These are phyloP conservation scores for Aureobasidium subglaciale DNA, from an alignment of 2,329 filamentous ascomycete genomes.

Conservation along the genomic window DNA sequence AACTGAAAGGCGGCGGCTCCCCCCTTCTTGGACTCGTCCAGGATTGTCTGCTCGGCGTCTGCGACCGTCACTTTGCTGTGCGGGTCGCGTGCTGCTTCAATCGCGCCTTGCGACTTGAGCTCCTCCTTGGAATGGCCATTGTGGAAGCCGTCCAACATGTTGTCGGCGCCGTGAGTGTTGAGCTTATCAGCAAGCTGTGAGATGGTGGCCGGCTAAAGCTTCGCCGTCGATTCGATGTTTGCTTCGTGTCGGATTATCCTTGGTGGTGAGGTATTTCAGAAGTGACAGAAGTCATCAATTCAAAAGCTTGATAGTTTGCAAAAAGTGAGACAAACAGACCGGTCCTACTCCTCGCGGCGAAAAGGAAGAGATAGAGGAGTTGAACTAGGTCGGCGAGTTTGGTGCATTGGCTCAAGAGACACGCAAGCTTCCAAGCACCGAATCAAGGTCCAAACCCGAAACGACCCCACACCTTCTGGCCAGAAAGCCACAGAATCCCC, in stretches of 20 bases:
- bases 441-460: too few species aligned
- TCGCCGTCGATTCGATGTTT: background rate
- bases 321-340: too few species aligned
- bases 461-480: too few species aligned
- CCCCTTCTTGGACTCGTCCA: slow-evolving; percentile 70
- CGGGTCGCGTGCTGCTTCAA: slow-evolving; percentile 70
- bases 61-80: slow-evolving; percentile 60
- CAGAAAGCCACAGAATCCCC: too few species aligned
- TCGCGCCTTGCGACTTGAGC: slow-evolving; percentile 72
- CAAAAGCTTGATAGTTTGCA: too few species aligned
- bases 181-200: background rate
- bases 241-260: too few species aligned
- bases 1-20: slow-evolving; percentile 79
- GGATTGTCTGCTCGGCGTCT: slow-evolving; percentile 64
- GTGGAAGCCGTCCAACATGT: slow-evolving; percentile 21
- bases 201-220: background rate
- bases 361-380: too few species aligned
- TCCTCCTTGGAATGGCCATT: slow-evolving; percentile 40
- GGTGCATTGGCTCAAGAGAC: too few species aligned
- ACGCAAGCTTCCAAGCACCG: too few species aligned
- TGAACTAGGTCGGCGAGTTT: too few species aligned
- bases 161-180: background rate
- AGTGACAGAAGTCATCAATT: background rate
- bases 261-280: background rate
- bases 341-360: too few species aligned